Conservation (phyloP, 2,329 filamentous ascomycete species). For the Blastomyces parvus region DNA sequence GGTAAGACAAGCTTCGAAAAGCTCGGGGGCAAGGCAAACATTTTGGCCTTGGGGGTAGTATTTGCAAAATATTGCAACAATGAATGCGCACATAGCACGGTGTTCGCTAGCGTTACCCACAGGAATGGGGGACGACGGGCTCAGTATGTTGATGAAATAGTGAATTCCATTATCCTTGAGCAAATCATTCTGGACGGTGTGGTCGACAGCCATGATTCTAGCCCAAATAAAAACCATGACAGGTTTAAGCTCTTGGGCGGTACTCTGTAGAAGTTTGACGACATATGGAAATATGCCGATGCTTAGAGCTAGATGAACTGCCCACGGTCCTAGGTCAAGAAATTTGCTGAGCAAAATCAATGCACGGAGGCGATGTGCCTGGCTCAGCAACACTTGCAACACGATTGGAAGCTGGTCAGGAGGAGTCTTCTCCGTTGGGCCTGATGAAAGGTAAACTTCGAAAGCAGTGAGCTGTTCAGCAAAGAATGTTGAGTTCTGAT, state of each 20-base stretch:
- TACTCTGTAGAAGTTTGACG: constrained; percentile 90
- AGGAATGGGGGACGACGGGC: constrained; percentile 70
- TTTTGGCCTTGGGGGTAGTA: constrained; percentile 85
- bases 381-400: constrained; percentile 86
- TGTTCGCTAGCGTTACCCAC: constrained; percentile 87
- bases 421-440: constrained; percentile 72
- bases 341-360: constrained; percentile 89
- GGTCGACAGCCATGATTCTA: constrained; percentile 85
- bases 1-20: constrained; percentile 76
- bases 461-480: constrained; percentile 95
- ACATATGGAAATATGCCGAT: constrained; percentile 99
- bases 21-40: constrained; percentile 80
- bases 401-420: constrained; percentile 95
- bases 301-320: constrained; percentile 91
- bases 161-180: constrained; percentile 95
- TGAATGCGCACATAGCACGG: constrained; percentile 98
- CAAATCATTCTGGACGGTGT: constrained; percentile 84
- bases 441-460: constrained; percentile 82
- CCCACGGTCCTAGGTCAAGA: constrained; percentile 92
- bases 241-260: constrained; percentile 86
- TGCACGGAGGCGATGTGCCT: constrained; percentile 84
- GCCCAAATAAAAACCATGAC: constrained; percentile 99
- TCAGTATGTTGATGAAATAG: constrained; percentile 90
- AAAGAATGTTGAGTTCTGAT: constrained; percentile 91
- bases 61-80: constrained; percentile 94